These are phyloP conservation scores for Fusarium sarcochroum DNA, from an alignment of 2,329 filamentous ascomycete genomes.

Conservation along the genomic window DNA sequence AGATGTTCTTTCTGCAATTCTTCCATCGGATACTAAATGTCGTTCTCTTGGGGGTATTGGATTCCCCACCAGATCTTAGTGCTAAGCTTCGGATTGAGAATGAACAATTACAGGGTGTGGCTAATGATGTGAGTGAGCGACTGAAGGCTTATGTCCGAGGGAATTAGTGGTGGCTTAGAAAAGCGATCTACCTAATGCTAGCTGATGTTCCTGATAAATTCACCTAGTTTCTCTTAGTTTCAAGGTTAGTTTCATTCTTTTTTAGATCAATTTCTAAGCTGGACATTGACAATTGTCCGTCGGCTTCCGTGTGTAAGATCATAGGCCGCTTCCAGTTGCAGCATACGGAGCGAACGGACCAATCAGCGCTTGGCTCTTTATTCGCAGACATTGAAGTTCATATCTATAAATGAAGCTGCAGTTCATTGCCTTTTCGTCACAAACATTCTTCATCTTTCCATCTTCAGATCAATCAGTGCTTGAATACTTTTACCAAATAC, in stretches of 20 bases:
- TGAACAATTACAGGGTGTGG: constrained; percentile 50
- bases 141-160: constrained; percentile 46
- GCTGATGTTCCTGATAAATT: too few relatives aligned
- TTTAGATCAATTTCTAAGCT: too few relatives aligned
- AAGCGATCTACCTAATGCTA: too few relatives aligned
- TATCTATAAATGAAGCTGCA: constrained; percentile 16
- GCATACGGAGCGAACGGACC: constrained; percentile 35
- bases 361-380: constrained; percentile 16
- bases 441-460: neutral
- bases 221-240: too few relatives aligned
- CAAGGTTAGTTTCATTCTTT: too few relatives aligned
- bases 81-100: constrained; percentile 50
- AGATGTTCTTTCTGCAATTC: constrained; percentile 54
- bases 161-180: neutral
- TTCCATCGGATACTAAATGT: constrained; percentile 54
- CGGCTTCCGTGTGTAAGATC: neutral
- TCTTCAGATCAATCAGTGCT: too few relatives aligned
- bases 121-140: constrained; percentile 50
- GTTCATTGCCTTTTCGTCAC: neutral
- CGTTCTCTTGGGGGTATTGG: constrained; percentile 52
- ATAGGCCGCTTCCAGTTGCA: neutral
- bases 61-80: constrained; percentile 48
- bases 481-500: too few relatives aligned
- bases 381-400: neutral
- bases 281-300: neutral